Evolutionary conservation across 495 filamentous ascomycete genomes (phyloP), one percentile per base, ranked within the genome.

Genomic region (Neurospora tetraspora): DNA sequence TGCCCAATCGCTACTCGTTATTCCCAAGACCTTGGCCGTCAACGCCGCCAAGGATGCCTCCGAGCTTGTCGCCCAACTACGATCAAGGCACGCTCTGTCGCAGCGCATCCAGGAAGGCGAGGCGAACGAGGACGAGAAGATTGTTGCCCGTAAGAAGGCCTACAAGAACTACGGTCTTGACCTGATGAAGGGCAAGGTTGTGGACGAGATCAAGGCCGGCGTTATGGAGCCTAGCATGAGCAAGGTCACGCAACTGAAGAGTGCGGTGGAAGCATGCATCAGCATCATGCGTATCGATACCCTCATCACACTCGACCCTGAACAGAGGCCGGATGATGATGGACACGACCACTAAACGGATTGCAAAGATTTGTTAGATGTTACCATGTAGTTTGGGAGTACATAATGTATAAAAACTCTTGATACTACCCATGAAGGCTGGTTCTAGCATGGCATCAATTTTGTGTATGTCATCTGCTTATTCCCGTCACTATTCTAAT

Each of bases 231-330:
- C 96, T 38, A 95, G 92, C 82, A 95, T 99, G 88, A 97, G 95
- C 87, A 99, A 99, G 88, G 88, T 99, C 77, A 91, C 93, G 85
- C 95, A 97, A 86, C 85, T 99, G 77, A 99, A 99, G 91, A 94
- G 91, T 86, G 96, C 96, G 69, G 96, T 98, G 70, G 96, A 99
- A 85, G 96, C 96, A 73, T 98, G 96, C 82, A 97, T 99, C 83
- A 91, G 94, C 78, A 97, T 99, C 80, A 98, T 99, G 96, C 90
- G 96, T 78, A 99, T 99, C 79, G 96, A 99, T 86, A 99, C 96
- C 74, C 88, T 99, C 84, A 98, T 99, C 82, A 97, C 97, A 85
- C 83, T 99, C 83, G 96, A 99, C 88, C 94, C 93, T 71, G 94
- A 97, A 86, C 86, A 90, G 85, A 86, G 88, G 78, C 87, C 86